These are phyloP conservation scores for Novymonas esmeraldas DNA, from an alignment of 208 protist species.

Conservation along the genomic window DNA sequence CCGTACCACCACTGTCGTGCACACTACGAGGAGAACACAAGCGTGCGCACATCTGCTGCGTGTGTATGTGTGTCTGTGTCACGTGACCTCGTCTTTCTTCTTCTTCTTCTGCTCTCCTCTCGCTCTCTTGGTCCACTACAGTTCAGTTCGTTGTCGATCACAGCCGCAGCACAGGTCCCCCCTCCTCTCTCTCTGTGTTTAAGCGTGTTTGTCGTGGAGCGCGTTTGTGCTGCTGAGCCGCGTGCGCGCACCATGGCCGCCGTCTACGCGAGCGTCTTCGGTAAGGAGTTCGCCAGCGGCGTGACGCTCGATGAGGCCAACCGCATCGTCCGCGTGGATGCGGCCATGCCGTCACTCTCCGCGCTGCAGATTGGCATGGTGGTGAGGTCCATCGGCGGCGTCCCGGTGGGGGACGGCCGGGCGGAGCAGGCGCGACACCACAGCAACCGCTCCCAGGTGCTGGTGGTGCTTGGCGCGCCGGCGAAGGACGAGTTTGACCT, in stretches of 20 bases:
- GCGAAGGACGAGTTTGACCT: conserved; percentile 85
- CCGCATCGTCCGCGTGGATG: conserved; percentile 52
- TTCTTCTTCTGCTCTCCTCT: too few species aligned
- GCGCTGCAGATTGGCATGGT: conserved; percentile 60
- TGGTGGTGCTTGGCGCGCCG: conserved; percentile 48
- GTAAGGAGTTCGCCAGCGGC: conserved; percentile 59
- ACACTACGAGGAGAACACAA: too few species aligned
- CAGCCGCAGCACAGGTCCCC: not conserved
- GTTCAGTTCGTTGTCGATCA: too few species aligned
- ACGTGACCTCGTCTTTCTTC: too few species aligned
- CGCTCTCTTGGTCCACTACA: too few species aligned
- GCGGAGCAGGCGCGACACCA: conserved; percentile 63
- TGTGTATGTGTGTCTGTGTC: too few species aligned
- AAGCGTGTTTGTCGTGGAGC: conserved; percentile 15
- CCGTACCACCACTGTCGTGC: too few species aligned
- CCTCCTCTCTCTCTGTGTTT: conserved; percentile 5
- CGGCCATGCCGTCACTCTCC: conserved; percentile 39
- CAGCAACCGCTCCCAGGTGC: conserved; percentile 48
- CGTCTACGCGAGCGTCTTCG: conserved; percentile 51
- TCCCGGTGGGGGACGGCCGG: conserved; percentile 42
- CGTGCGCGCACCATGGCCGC: conserved; percentile 28
- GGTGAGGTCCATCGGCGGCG: conserved; percentile 80
- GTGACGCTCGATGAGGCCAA: conserved; percentile 55
- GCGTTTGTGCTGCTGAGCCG: not conserved
- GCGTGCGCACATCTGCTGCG: too few species aligned